Conservation (phyloP, 2,329 filamentous ascomycete species). For the Epichloe baconii region DNA sequence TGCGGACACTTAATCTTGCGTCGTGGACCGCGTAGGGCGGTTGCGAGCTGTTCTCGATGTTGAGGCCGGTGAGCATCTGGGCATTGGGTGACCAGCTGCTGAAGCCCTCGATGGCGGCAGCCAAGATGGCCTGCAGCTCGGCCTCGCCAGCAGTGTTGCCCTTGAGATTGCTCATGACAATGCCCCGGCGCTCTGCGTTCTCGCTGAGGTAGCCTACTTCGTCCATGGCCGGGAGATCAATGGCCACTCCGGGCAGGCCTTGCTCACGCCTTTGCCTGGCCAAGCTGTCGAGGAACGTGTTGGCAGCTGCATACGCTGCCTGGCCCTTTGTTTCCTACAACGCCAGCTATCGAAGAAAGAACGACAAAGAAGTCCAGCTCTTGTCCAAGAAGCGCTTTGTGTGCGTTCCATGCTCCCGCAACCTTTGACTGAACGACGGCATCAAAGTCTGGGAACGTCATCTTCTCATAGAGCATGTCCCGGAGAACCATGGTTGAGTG, state of each 20-base stretch:
- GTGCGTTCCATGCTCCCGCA: slow-evolving; percentile 39
- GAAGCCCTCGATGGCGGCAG: slow-evolving; percentile 31
- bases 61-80: slow-evolving; percentile 42
- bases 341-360: slow-evolving; percentile 38
- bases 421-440: slow-evolving; percentile 38
- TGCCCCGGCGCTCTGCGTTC: slow-evolving; percentile 25
- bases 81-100: slow-evolving; percentile 22
- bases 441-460: slow-evolving; percentile 35
- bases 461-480: slow-evolving; percentile 39
- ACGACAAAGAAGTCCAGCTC: slow-evolving; percentile 40
- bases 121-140: slow-evolving; percentile 41
- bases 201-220: slow-evolving; percentile 34
- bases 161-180: slow-evolving; percentile 31
- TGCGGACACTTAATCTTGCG: slow-evolving; percentile 2
- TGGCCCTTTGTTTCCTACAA: slow-evolving; percentile 38
- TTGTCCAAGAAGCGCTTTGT: slow-evolving; percentile 26
- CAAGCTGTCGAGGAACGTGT: slow-evolving; percentile 26
- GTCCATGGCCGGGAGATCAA: slow-evolving; percentile 37
- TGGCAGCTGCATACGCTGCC: slow-evolving; percentile 38
- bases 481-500: slow-evolving; percentile 32
- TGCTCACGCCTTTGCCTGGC: slow-evolving; percentile 23
- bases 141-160: slow-evolving; percentile 37
- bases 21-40: slow-evolving; percentile 34
- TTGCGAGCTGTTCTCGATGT: slow-evolving; percentile 28
- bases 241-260: slow-evolving; percentile 28